Base-by-base conservation (phyloP, 495 filamentous ascomycete genomes). In the Penicillium salamii region DNA sequence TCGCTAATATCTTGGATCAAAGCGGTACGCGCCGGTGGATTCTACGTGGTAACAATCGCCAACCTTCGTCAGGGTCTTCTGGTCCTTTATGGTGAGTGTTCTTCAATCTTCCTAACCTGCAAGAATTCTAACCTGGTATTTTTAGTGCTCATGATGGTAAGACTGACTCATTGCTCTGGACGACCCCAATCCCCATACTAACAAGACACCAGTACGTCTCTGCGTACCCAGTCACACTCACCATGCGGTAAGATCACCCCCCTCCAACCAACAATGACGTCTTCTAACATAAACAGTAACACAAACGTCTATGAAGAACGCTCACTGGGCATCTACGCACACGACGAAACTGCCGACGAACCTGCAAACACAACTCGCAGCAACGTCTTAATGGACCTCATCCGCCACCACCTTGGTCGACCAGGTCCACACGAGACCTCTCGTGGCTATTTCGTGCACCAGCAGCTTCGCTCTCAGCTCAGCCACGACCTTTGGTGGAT, bases 401-500 rank as follows among this genome's bases (percentile, higher is more conserved):
- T 69, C 47, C 46, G 61, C 1, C 57, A 62, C 26, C 59, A 62
- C 24, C 49, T 67, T 26, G 61, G 61, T 24, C 68, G 59, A 12
- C 61, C 63, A n/a, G 61, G 53, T 32, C 52, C 31, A 3, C 57
- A 54, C 38, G 55, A 70, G 52, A 43, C 49, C 36, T 70, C 77
- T 3, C 72, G 72, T 45, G 63, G 71, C 39, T 79, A 80, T 52
- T 86, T 85, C 58, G 69, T 85, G 7, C 78, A 73, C 45, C 73
- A 79, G 54, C 73, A 95, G 52, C 75, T 96, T 8, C 83, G 85
- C 28, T 84, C 85, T 26, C 89, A 95, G 59, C 80, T 95, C 7
- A 84, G 87, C 28, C 89, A 95, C 66, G 91, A 96, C 57, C 66
- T 91, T 3, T 95, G 89, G 89, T 92, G 84, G 83, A 79, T 96